These are phyloP conservation scores for Aureococcus anophagefferens DNA, from an alignment of 108 stramenopile genomes.

Conservation along the genomic window DNA sequence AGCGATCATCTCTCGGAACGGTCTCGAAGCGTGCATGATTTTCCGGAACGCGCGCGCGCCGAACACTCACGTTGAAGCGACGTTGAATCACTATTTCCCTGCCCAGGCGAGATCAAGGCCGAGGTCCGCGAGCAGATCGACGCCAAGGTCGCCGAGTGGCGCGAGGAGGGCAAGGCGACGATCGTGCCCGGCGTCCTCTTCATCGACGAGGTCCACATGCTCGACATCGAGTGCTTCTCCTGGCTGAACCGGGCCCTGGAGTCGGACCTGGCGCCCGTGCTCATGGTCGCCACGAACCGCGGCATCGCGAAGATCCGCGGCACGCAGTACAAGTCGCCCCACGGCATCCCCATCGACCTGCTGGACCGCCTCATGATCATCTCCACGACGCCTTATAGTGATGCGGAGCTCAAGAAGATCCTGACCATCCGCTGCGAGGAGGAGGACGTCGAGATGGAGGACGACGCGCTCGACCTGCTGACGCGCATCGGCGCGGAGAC, in stretches of 20 bases:
- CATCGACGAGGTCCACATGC: slow-evolving; percentile 98
- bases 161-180: slow-evolving; percentile 91
- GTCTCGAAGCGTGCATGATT: no score
- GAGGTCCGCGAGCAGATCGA: slow-evolving; percentile 96
- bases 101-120: slow-evolving; percentile 80
- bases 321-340: slow-evolving; percentile 85
- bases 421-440: slow-evolving; percentile 76
- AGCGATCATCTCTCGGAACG: no score
- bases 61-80: no score
- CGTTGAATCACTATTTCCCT: no score
- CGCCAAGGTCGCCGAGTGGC: slow-evolving; percentile 90
- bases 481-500: slow-evolving; percentile 92
- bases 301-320: slow-evolving; percentile 84
- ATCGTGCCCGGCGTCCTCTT: slow-evolving; percentile 97
- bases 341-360: slow-evolving; percentile 92
- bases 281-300: slow-evolving; percentile 85
- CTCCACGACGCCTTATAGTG: slow-evolving; percentile 73
- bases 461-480: slow-evolving; percentile 85
- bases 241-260: slow-evolving; percentile 83
- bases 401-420: slow-evolving; percentile 75
- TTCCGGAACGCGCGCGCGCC: no score
- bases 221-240: slow-evolving; percentile 89
- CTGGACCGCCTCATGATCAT: slow-evolving; percentile 95
- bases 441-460: slow-evolving; percentile 95
- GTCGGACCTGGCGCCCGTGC: slow-evolving; percentile 74